phyloP scores from a whole-genome alignment of 768 basidiomycete genomes.

The Pisolithus albus region DNA sequence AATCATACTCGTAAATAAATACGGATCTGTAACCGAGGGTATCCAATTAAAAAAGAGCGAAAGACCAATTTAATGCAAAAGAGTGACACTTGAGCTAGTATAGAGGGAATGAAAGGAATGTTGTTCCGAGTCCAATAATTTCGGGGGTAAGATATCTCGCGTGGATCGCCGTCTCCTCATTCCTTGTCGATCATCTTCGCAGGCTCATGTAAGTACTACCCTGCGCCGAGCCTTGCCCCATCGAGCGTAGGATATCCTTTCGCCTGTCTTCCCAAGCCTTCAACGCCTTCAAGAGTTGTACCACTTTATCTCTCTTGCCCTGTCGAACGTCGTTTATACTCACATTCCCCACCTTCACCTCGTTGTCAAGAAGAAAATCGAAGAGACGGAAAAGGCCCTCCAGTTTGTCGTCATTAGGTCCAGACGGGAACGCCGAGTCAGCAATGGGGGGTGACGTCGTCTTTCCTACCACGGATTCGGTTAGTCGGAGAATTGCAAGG shows the following conservation, averaged over 20 bases:
- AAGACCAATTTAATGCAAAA: conserved; percentile 2
- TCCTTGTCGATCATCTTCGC: conserved; percentile 2
- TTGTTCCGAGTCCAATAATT: conserved; percentile 7
- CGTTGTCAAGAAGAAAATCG: conserved; percentile 89
- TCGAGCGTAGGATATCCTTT: conserved; percentile 44
- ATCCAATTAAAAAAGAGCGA: conserved; percentile 8
- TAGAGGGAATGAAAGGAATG: conserved; percentile 11
- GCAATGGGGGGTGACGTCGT: conserved; percentile 64
- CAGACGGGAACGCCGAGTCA: conserved; percentile 70
- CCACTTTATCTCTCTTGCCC: conserved; percentile 74
- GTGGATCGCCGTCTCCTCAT: not conserved
- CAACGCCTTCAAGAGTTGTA: conserved; percentile 70
- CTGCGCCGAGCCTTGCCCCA: conserved; percentile 34
- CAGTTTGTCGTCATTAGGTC: conserved; percentile 67
- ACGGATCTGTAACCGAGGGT: not conserved
- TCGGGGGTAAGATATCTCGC: conserved; percentile 1
- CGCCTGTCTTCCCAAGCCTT: conserved; percentile 79
- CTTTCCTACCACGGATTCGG: conserved; percentile 70
- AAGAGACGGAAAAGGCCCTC: conserved; percentile 86
- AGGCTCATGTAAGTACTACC: conserved; percentile 8
- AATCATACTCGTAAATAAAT: not conserved
- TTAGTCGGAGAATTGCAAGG: conserved; percentile 74
- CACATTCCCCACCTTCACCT: conserved; percentile 84
- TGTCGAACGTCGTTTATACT: conserved; percentile 90
- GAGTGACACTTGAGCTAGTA: not conserved